Percentiles rank a stretch among this genome's conserved stretches.
phyloP scores from a whole-genome alignment of 345 rosid genomes.

The Euclidium syriacum region DNA sequence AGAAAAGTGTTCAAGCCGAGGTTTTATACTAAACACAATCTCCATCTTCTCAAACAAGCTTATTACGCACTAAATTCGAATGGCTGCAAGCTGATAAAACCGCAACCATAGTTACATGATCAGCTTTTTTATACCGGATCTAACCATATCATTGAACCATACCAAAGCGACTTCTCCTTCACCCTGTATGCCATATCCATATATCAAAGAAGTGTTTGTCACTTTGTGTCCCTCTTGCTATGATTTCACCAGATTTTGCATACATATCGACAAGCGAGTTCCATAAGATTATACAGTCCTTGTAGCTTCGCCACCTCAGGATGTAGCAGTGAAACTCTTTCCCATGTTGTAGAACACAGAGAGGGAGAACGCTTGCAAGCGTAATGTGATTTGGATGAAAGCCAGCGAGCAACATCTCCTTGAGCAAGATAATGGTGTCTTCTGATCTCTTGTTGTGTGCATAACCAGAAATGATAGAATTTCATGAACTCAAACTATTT shows the following conservation, averaged over 20 bases:
- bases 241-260: slow-evolving; percentile 57
- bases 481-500: slow-evolving; percentile 59
- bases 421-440: slow-evolving; percentile 49
- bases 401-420: slow-evolving; percentile 57
- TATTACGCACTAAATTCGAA: slow-evolving; percentile 47
- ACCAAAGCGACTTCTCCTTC: slow-evolving; percentile 44
- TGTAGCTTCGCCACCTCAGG: slow-evolving; percentile 39
- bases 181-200: slow-evolving; percentile 63
- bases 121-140: slow-evolving; percentile 46
- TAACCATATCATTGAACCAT: slow-evolving; percentile 53
- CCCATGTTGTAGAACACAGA: slow-evolving; percentile 73
- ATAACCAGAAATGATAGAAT: slow-evolving; percentile 66
- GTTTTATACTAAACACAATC: slow-evolving; percentile 40
- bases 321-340: slow-evolving; percentile 72
- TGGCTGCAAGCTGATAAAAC: slow-evolving; percentile 86
- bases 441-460: slow-evolving; percentile 37
- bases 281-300: slow-evolving; percentile 44
- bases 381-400: slow-evolving; percentile 61
- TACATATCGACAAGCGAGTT: slow-evolving; percentile 76
- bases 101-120: slow-evolving; percentile 75
- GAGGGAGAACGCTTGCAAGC: slow-evolving; percentile 60
- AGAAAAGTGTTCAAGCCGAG: slow-evolving; percentile 56
- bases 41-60: slow-evolving; percentile 45
- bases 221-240: slow-evolving; percentile 50
- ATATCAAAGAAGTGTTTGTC: slow-evolving; percentile 76